phyloP scores from a whole-genome alignment of 73 alveolate species.

The Effrenium voratum region DNA sequence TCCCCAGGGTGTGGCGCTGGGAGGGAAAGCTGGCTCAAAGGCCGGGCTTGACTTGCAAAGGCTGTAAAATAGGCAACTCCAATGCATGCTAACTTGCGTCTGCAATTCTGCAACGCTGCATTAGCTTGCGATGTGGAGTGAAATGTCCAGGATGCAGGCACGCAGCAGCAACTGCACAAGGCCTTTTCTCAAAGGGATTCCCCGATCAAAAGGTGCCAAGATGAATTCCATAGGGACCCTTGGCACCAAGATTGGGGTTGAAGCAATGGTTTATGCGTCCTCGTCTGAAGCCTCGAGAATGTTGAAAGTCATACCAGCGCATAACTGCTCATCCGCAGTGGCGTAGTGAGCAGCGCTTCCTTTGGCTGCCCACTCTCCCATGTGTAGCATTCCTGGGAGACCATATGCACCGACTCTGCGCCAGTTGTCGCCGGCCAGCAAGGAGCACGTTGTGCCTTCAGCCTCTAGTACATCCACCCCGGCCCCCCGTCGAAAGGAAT shows the following conservation, averaged over 20 bases:
- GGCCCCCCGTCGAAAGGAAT: not conserved
- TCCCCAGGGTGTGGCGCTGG: not conserved
- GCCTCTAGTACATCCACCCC: constrained; percentile 1
- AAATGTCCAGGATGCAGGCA: too few relatives aligned
- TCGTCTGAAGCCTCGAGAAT: not conserved
- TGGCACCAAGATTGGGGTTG: constrained; percentile 1
- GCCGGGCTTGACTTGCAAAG: not conserved
- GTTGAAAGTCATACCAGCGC: constrained; percentile 12
- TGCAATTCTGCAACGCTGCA: constrained; percentile 22
- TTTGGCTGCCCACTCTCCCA: constrained; percentile 5
- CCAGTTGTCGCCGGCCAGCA: not conserved
- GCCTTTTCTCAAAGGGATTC: not conserved
- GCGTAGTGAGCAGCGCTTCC: constrained; percentile 4
- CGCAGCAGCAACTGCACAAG: not conserved
- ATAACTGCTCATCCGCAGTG: not conserved
- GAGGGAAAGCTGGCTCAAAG: not conserved
- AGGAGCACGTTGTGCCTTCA: not conserved
- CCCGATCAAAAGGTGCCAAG: not conserved
- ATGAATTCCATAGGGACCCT: not conserved
- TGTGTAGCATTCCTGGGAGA: not conserved
- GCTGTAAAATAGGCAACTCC: not conserved
- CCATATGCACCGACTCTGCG: not conserved
- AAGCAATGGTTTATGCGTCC: not conserved
- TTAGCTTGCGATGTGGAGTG: not conserved
- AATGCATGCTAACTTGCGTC: constrained; percentile 9